Base-by-base conservation (phyloP, 805 yeast species). In the Starmerella ratchasimensis region DNA sequence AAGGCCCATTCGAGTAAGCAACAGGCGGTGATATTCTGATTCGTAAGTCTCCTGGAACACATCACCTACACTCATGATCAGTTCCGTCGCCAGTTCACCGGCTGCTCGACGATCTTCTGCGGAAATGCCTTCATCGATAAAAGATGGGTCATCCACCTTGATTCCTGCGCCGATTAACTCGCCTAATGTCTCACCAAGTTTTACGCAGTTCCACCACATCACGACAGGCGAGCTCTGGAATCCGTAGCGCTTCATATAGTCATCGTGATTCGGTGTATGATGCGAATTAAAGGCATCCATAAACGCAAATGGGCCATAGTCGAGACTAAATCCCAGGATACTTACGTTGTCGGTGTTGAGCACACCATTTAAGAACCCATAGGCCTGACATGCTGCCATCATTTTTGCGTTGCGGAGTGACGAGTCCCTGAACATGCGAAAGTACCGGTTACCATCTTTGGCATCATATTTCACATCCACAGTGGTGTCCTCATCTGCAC, bases 331-430 rank as follows among this genome's bases (percentile, higher is more conserved):
- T 0, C 98, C 98, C 31, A 78, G 52, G n/a, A 88, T 67, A 0
- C 94, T 81, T 1, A 95, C 82, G 54, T 88, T 88, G 54, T 88
- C 98, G 0, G 97, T 86, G 56, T 88, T 88, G 39, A 90, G 62
- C 4, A 90, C 97, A 11, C 98, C 98, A 52, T 88, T 90, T 48
- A 86, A 57, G 51, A 88, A 86, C 3, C 96, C 97, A 58, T 84
- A 88, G 0, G 79, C 69, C 54, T 88, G 96, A 82, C 94, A 82
- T 46, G 69, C 64, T 2, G 93, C 94, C 2, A 80, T 76, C 14
- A 80, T 69, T 34, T 62, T 57, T 0, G 95, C 94, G 54, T 84
- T 86, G 28, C 82, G 57, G n/a, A 65, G 60, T 2, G 79, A 71
- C 9, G 78, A 73, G 49, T 80, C 86, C 28, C 75, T 61, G 56